Evolutionary conservation across 2,329 filamentous ascomycete genomes (phyloP).

Genomic region (Colletotrichum spaethianum): DNA sequence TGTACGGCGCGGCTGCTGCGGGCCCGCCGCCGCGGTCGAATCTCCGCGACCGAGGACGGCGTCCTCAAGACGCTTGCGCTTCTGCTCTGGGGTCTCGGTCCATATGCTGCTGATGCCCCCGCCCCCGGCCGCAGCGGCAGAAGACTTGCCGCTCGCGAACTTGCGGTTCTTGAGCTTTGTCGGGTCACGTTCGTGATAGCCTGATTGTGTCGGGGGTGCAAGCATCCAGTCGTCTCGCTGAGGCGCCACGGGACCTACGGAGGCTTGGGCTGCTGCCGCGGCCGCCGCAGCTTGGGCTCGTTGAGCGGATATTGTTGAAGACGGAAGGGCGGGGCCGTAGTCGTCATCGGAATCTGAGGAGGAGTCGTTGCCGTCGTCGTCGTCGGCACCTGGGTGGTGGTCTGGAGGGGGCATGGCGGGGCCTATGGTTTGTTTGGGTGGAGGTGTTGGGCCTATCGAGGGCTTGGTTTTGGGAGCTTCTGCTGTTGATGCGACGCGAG

Average conservation of each 20-base stretch:
- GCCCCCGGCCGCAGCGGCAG: constrained; percentile 47
- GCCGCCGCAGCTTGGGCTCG: constrained; percentile 55
- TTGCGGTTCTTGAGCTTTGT: constrained; percentile 86
- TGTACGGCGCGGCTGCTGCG: constrained; percentile 62
- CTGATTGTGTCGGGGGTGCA: constrained; percentile 72
- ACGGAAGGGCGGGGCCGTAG: constrained; percentile 73
- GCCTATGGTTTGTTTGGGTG: constrained; percentile 54
- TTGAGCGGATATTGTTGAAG: constrained; percentile 49
- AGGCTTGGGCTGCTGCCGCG: constrained; percentile 46
- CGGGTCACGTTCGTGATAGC: constrained; percentile 79
- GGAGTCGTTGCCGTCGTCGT: constrained; percentile 49
- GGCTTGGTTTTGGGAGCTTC: constrained; percentile 37
- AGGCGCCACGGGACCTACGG: constrained; percentile 58
- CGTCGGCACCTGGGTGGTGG: constrained; percentile 49
- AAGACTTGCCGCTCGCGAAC: constrained; percentile 76
- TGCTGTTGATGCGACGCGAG: constrained; percentile 42
- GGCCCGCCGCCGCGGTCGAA: constrained; percentile 44
- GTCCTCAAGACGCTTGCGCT: constrained; percentile 83
- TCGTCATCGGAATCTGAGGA: constrained; percentile 64
- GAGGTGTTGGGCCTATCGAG: constrained; percentile 47
- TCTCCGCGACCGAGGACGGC: constrained; percentile 82
- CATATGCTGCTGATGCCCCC: constrained; percentile 76
- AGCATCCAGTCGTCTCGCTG: constrained; percentile 91
- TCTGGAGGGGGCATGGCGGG: constrained; percentile 60
- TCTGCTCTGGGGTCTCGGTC: constrained; percentile 94